Evolutionary conservation across 495 filamentous ascomycete genomes (phyloP).

Genomic region (Aspergillus conjunctus): DNA sequence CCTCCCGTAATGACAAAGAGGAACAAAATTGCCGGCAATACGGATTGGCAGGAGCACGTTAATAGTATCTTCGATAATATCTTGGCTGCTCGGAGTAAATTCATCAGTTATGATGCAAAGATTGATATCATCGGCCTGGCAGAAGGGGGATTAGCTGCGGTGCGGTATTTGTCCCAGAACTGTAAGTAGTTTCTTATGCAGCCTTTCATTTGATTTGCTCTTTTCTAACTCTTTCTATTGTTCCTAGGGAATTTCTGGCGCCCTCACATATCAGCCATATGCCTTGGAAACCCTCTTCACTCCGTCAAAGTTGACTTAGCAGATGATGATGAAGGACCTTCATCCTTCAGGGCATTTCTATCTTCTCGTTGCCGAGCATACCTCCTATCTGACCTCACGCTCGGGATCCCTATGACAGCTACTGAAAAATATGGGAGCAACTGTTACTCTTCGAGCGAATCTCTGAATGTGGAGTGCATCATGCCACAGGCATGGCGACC

Average conservation of each 20-base stretch:
- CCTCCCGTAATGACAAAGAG: slow-evolving; percentile 35
- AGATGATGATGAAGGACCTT: slow-evolving; percentile 18
- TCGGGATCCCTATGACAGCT: slow-evolving; percentile 52
- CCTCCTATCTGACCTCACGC: slow-evolving; percentile 48
- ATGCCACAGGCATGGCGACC: slow-evolving; percentile 39
- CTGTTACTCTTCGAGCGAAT: slow-evolving; percentile 50
- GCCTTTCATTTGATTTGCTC: neutral
- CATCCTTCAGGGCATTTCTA: slow-evolving; percentile 40
- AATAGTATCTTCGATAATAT: slow-evolving; percentile 64
- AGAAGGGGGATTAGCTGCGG: slow-evolving; percentile 54
- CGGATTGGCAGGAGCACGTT: slow-evolving; percentile 56
- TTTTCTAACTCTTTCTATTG: slow-evolving; percentile 10
- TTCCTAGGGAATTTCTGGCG: slow-evolving; percentile 40
- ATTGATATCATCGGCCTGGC: slow-evolving; percentile 68
- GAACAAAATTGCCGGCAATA: slow-evolving; percentile 62
- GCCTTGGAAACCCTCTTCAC: slow-evolving; percentile 39
- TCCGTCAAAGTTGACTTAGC: slow-evolving; percentile 19
- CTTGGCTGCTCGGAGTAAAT: slow-evolving; percentile 38
- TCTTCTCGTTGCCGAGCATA: slow-evolving; percentile 63
- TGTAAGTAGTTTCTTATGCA: slow-evolving; percentile 44
- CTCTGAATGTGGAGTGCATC: slow-evolving; percentile 42
- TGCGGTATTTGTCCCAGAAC: slow-evolving; percentile 57
- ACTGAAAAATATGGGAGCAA: slow-evolving; percentile 45
- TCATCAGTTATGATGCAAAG: slow-evolving; percentile 46
- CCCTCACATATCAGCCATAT: slow-evolving; percentile 37